These are phyloP conservation scores for Phyllostachys edulis DNA, from an alignment of 176 grass and related monocot genomes.

Conservation along the genomic window DNA sequence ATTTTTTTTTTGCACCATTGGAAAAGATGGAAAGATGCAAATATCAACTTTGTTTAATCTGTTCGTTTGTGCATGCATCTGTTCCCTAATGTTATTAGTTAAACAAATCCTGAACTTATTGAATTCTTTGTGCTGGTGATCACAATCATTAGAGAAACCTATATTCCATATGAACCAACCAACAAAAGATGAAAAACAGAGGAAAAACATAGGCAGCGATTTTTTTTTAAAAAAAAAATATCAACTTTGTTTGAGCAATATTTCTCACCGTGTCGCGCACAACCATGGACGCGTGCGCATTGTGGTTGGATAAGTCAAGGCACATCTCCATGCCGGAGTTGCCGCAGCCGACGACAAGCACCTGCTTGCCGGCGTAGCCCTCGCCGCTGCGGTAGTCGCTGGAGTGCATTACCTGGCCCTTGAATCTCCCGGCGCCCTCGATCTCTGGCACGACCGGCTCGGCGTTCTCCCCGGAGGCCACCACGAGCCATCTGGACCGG, in stretches of 20 bases:
- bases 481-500: conserved; percentile 66
- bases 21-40: conserved; percentile 30
- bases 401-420: conserved; percentile 63
- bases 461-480: conserved; percentile 89
- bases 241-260: not conserved
- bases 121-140: conserved; percentile 21
- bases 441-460: conserved; percentile 72
- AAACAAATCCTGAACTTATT: not conserved
- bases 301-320: conserved; percentile 74
- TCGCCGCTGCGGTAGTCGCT: conserved; percentile 67
- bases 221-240: not conserved
- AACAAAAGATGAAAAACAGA: not conserved
- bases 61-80: conserved; percentile 29
- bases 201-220: not conserved
- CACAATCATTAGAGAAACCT: conserved; percentile 1
- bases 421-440: conserved; percentile 46
- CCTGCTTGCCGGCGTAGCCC: conserved; percentile 48
- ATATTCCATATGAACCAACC: conserved; percentile 19
- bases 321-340: conserved; percentile 91
- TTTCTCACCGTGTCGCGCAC: conserved; percentile 70
- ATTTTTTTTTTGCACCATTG: not conserved
- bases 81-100: conserved; percentile 8
- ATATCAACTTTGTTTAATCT: conserved; percentile 32
- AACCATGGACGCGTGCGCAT: conserved; percentile 72
- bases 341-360: conserved; percentile 82